These are phyloP conservation scores for Chaetomium strumarium DNA, from an alignment of 2,329 filamentous ascomycete species.

Conservation along the genomic window DNA sequence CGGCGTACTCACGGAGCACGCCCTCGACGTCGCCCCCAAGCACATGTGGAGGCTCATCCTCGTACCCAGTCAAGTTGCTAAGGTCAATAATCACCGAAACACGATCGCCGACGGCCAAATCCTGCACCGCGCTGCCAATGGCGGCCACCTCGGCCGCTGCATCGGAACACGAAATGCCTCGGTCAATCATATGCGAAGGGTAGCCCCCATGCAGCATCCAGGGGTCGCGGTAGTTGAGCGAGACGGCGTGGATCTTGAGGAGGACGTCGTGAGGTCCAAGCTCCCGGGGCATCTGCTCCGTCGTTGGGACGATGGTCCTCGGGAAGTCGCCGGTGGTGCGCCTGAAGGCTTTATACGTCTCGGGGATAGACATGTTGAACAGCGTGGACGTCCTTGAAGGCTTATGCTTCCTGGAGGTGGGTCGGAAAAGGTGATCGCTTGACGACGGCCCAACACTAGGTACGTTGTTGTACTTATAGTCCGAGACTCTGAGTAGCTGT, in stretches of 20 bases:
- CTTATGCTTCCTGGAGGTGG: too few species aligned
- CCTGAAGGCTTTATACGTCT: slow-evolving; percentile 14
- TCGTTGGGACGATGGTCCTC: slow-evolving; percentile 4
- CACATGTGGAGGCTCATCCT: not conserved
- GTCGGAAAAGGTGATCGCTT: too few species aligned
- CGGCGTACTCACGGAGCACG: slow-evolving; percentile 23
- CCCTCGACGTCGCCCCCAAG: slow-evolving; percentile 21
- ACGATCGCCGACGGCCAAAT: slow-evolving; percentile 23
- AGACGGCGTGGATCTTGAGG: slow-evolving; percentile 22
- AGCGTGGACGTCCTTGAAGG: too few species aligned
- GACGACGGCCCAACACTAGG: too few species aligned
- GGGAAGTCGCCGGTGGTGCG: slow-evolving; percentile 12
- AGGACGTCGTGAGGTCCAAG: slow-evolving; percentile 17
- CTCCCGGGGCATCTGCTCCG: slow-evolving; percentile 1
- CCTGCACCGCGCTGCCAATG: slow-evolving; percentile 18
- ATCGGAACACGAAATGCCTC: slow-evolving; percentile 23
- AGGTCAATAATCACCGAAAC: slow-evolving; percentile 19
- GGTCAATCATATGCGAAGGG: slow-evolving; percentile 8
- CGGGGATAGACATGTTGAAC: not conserved
- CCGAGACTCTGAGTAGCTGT: too few species aligned
- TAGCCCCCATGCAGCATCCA: slow-evolving; percentile 26
- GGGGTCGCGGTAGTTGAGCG: slow-evolving; percentile 27
- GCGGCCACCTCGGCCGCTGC: slow-evolving; percentile 24
- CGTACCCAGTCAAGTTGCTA: slow-evolving; percentile 5
- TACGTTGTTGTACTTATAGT: too few species aligned